Evolutionary conservation across 1,139 yeast genomes (phyloP).

Genomic region (Taiozyma sp.): DNA sequence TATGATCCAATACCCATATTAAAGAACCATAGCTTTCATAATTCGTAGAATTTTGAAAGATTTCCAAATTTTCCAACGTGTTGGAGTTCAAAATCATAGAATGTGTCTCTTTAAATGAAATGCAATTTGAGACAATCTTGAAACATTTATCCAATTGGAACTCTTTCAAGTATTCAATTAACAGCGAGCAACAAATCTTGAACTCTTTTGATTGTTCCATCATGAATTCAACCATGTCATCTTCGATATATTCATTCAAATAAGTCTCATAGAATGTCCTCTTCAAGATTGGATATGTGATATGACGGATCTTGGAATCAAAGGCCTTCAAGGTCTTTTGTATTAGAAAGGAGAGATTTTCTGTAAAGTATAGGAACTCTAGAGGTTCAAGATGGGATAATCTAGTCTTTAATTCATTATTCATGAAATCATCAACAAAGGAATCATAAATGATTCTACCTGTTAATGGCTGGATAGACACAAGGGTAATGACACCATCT

Average conservation of each 20-base stretch:
- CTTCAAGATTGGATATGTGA: conserved; percentile 13
- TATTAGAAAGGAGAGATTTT: conserved; percentile 25
- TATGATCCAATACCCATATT: conserved; percentile 73
- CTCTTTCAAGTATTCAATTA: conserved; percentile 52
- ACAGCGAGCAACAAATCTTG: conserved; percentile 40
- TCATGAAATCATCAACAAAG: conserved; percentile 49
- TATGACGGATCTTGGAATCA: conserved; percentile 20
- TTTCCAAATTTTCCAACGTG: conserved; percentile 65
- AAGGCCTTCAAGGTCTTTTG: conserved; percentile 17
- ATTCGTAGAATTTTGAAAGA: conserved; percentile 62
- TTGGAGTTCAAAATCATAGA: conserved; percentile 67
- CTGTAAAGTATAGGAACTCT: conserved; percentile 52
- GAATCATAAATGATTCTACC: conserved; percentile 74
- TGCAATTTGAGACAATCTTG: conserved; percentile 42
- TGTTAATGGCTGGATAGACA: conserved; percentile 71
- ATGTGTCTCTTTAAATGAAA: conserved; percentile 43
- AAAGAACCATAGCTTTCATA: conserved; percentile 58
- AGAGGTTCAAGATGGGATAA: conserved; percentile 68
- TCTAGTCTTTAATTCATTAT: conserved; percentile 66
- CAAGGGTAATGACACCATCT: conserved; percentile 32
- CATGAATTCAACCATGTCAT: conserved; percentile 14
- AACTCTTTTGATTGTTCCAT: conserved; percentile 19
- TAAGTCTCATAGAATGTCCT: conserved; percentile 10
- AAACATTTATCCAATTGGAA: conserved; percentile 58
- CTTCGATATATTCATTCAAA: conserved; percentile 12